A percentile compares a stretch with the other conserved stretches of the same genome.
phyloP scores from a whole-genome alignment of 1,284 basidiomycete genomes.

The Fomitopsis palustris region DNA sequence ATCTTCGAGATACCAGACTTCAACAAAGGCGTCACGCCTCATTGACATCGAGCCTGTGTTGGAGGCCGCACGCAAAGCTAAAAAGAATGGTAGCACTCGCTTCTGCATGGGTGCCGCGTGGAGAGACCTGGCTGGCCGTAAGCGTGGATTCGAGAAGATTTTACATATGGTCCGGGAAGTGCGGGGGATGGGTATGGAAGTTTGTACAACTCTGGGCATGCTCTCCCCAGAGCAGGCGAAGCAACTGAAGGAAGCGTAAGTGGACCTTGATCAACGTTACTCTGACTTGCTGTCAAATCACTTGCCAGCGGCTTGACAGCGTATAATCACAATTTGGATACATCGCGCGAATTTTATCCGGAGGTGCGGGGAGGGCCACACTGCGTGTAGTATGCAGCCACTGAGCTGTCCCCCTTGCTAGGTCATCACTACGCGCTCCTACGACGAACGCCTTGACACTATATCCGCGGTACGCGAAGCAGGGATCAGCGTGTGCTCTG shows the following conservation, averaged over 20 bases:
- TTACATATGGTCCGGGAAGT: slow-evolving; percentile 90
- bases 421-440: slow-evolving; percentile 94
- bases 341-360: slow-evolving; percentile 95
- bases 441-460: slow-evolving; percentile 90
- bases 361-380: slow-evolving; percentile 44
- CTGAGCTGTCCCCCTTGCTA: slow-evolving; percentile 26
- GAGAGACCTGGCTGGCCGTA: slow-evolving; percentile 92
- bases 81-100: slow-evolving; percentile 93
- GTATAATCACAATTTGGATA: slow-evolving; percentile 99
- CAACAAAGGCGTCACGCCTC: slow-evolving; percentile 85
- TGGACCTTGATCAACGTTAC: slow-evolving; percentile 11
- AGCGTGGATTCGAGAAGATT: slow-evolving; percentile 93
- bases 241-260: slow-evolving; percentile 89
- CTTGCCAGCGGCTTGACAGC: slow-evolving; percentile 80
- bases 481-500: slow-evolving; percentile 96
- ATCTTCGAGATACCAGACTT: slow-evolving; percentile 87
- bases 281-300: not conserved
- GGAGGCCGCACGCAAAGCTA: slow-evolving; percentile 87
- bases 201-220: slow-evolving; percentile 99
- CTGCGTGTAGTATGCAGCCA: not conserved
- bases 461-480: slow-evolving; percentile 90
- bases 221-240: slow-evolving; percentile 91
- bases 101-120: slow-evolving; percentile 99
- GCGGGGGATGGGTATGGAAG: slow-evolving; percentile 92
- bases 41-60: slow-evolving; percentile 93